phyloP scores from a whole-genome alignment of 257 asterid genomes.

The Lycium ferocissimum region DNA sequence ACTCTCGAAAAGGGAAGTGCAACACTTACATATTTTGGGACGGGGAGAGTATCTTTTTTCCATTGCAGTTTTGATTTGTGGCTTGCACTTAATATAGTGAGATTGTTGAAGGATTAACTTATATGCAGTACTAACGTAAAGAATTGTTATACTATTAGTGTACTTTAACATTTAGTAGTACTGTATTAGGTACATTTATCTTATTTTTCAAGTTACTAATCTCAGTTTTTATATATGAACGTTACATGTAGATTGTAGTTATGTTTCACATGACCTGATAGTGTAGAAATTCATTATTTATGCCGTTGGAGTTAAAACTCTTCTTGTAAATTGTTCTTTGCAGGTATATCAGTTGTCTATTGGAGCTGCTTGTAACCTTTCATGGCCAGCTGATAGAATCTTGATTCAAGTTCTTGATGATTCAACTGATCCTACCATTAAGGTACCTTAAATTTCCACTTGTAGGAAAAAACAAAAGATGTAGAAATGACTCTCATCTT shows the following conservation, averaged over 20 bases:
- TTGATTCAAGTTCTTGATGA: constrained; percentile 51
- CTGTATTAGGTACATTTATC: not conserved
- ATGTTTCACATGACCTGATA: not conserved
- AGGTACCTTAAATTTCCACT: constrained; percentile 35
- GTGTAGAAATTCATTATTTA: not conserved
- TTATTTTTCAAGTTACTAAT: not conserved
- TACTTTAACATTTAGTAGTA: not conserved
- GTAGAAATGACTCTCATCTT: not conserved
- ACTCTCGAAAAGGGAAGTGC: not conserved
- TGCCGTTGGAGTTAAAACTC: not conserved
- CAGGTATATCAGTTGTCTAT: constrained; percentile 51
- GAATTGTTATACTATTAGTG: not conserved
- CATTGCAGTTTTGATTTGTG: not conserved
- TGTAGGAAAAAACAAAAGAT: not conserved
- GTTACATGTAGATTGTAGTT: not conserved
- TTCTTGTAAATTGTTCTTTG: not conserved
- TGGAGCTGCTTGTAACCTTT: constrained; percentile 50
- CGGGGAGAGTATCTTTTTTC: not conserved
- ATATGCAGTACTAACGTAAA: not conserved
- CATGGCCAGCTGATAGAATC: constrained; percentile 47
- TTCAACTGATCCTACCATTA: constrained; percentile 43
- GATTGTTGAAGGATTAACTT: not conserved
- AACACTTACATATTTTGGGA: too few relatives aligned
- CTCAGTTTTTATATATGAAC: not conserved
- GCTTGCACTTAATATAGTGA: not conserved